Base-by-base conservation (phyloP, 208 protist genomes). In the Crithidia fasciculata region DNA sequence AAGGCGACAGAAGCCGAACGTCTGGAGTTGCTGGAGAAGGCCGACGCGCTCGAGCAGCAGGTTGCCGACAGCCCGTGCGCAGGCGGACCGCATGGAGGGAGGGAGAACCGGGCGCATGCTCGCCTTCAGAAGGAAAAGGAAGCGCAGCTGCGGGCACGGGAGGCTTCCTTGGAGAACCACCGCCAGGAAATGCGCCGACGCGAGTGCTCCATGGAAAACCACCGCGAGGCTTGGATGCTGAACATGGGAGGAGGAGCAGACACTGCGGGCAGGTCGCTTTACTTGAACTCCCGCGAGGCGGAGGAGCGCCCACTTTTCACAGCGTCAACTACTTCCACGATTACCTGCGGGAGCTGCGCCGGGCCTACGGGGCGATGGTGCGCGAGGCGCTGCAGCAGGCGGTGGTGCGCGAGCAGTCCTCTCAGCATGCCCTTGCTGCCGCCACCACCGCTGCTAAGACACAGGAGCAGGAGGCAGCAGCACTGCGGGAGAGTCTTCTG, bases 1-100 rank as follows among this genome's bases (percentile, higher is more conserved):
- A 63, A 70, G 57, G 80, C 82, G 50, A 87, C 81, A 43, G 74
- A 88, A 68, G 83, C 70, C n/a, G 81, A 87, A 76, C 71, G 71
- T 13, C 6, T 69, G 19, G 78, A 77, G 65, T 57, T 83, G 66
- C 2, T 49, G 40, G 52, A 76, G 57, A 44, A 45, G 60, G 65
- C 73, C 28, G 45, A 64, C 18, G 69, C 56, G 12, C 65, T 82
- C 1, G 60, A 85, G 68, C 56, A 52, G 39, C 61, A 83, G 56
- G 74, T 86, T 28, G 61, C 54, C 28, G 68, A 82, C 57, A 80
- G 59, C 45, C 45, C 64, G 68, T 0, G 44, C 49, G 28, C 74
- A 84, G 60, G 80, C 80, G 28, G 71, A 73, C 45, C 50, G 52
- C 56, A 71, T 74, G 74, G 53, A 72, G 57, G 59, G n/a, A n/a